Percentiles rank a stretch among this genome's conserved stretches.
Conservation (phyloP, 2,329 filamentous ascomycete species). For the Trichoderma atrobrunneum region DNA sequence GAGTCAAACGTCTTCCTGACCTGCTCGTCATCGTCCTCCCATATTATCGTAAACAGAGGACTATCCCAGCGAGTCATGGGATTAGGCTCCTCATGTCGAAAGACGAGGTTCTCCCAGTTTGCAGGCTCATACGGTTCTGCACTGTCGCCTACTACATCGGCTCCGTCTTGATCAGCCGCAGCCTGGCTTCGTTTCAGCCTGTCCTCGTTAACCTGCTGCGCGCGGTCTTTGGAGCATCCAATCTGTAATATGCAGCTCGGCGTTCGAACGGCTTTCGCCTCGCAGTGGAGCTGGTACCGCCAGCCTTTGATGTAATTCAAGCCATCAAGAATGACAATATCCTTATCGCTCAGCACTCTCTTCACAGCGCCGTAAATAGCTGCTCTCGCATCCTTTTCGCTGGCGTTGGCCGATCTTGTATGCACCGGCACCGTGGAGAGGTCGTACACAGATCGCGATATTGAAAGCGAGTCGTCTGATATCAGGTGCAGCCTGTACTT, state of each 20-base stretch:
- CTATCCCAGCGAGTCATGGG: slow-evolving; percentile 82
- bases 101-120: slow-evolving; percentile 77
- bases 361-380: slow-evolving; percentile 76
- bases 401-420: slow-evolving; percentile 66
- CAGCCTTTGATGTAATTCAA: slow-evolving; percentile 90
- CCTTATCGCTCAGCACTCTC: slow-evolving; percentile 65
- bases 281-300: slow-evolving; percentile 82
- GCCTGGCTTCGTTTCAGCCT: slow-evolving; percentile 40
- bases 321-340: slow-evolving; percentile 76
- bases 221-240: slow-evolving; percentile 53
- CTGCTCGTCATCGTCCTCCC: slow-evolving; percentile 68
- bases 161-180: background rate
- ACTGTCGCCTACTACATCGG: background rate
- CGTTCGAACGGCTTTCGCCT: slow-evolving; percentile 75
- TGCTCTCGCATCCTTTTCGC: slow-evolving; percentile 79
- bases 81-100: slow-evolving; percentile 83
- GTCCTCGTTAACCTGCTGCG: slow-evolving; percentile 57
- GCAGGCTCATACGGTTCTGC: slow-evolving; percentile 49
- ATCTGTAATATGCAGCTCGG: slow-evolving; percentile 71
- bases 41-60: slow-evolving; percentile 74
- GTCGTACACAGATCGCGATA: slow-evolving; percentile 69
- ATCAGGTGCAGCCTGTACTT: slow-evolving; percentile 69
- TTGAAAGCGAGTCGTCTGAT: slow-evolving; percentile 68
- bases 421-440: slow-evolving; percentile 57
- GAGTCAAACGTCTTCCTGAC: slow-evolving; percentile 54